A percentile compares a stretch with the other conserved stretches of the same genome.
phyloP scores from a whole-genome alignment of 2,329 filamentous ascomycete species.

The Diaporthe humulicola region DNA sequence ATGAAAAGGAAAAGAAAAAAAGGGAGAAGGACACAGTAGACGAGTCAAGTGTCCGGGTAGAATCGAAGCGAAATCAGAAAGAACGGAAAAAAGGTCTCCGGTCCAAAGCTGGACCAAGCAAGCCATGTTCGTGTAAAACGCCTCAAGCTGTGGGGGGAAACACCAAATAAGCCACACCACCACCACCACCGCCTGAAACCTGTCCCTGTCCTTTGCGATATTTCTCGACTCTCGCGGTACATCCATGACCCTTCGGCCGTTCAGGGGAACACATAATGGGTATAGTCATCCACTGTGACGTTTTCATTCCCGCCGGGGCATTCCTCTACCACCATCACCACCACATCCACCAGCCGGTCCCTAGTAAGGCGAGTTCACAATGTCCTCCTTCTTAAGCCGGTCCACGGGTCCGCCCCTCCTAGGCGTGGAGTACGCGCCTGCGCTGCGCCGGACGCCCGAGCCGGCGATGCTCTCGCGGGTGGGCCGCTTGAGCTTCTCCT shows the following conservation, averaged over 20 bases:
- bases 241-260: too few relatives aligned
- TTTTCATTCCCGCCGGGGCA: neutral
- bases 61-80: neutral
- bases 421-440: slow-evolving; percentile 52
- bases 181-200: neutral
- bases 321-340: neutral
- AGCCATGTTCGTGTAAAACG: slow-evolving; percentile 16
- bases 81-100: neutral
- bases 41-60: neutral
- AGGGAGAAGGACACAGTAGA: neutral
- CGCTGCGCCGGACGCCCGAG: slow-evolving; percentile 65
- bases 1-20: neutral
- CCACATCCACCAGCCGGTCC: neutral
- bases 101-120: slow-evolving; percentile 16
- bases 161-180: neutral
- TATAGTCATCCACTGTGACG: neutral
- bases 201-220: neutral
- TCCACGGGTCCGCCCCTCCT: slow-evolving; percentile 31
- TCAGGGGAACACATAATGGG: neutral
- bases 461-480: slow-evolving; percentile 93
- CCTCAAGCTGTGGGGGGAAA: neutral
- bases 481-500: slow-evolving; percentile 85
- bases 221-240: neutral
- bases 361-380: slow-evolving; percentile 80
- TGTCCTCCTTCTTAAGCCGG: slow-evolving; percentile 79